A percentile compares a stretch with the other conserved stretches of the same genome.
phyloP scores from a whole-genome alignment of 768 basidiomycete species.

The Candolleomyces eurysporus region DNA sequence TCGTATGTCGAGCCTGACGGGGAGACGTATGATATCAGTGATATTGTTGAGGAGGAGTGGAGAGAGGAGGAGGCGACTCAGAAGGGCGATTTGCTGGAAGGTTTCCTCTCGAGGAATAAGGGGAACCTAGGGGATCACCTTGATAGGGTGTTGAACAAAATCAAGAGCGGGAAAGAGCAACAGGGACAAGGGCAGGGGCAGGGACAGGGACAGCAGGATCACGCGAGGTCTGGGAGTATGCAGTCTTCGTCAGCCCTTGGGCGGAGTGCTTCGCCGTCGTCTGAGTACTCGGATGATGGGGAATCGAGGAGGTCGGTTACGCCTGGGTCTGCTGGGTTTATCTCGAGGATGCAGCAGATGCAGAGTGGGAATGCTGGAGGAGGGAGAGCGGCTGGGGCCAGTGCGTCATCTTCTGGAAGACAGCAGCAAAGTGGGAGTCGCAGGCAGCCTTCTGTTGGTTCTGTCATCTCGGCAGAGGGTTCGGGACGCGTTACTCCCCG shows the following conservation, averaged over 20 bases:
- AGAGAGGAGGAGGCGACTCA: slow-evolving; percentile 35
- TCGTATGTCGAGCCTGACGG: slow-evolving; percentile 92
- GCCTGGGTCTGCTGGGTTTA: slow-evolving; percentile 35
- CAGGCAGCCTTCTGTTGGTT: slow-evolving; percentile 69
- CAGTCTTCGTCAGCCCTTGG: slow-evolving; percentile 20
- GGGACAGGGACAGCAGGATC: neutral
- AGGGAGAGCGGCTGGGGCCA: neutral
- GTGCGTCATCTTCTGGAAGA: slow-evolving; percentile 18
- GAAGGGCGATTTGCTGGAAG: slow-evolving; percentile 63
- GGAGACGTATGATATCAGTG: slow-evolving; percentile 89
- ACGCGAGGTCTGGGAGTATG: slow-evolving; percentile 20
- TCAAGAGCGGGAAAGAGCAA: slow-evolving; percentile 59
- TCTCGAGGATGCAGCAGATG: slow-evolving; percentile 16
- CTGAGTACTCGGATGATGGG: slow-evolving; percentile 60
- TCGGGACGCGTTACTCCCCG: slow-evolving; percentile 48
- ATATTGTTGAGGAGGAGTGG: slow-evolving; percentile 90
- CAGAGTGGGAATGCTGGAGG: slow-evolving; percentile 10
- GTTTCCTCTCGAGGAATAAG: slow-evolving; percentile 57
- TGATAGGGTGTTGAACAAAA: slow-evolving; percentile 72
- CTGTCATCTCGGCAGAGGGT: slow-evolving; percentile 61
- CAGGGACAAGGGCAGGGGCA: slow-evolving; percentile 24
- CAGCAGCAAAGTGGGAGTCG: slow-evolving; percentile 24
- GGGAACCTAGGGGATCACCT: slow-evolving; percentile 59
- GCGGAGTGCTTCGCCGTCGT: slow-evolving; percentile 48
- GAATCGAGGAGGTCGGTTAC: slow-evolving; percentile 38